These are phyloP conservation scores for Vigna nakashimae DNA, from an alignment of 306 rosid species.

Conservation along the genomic window DNA sequence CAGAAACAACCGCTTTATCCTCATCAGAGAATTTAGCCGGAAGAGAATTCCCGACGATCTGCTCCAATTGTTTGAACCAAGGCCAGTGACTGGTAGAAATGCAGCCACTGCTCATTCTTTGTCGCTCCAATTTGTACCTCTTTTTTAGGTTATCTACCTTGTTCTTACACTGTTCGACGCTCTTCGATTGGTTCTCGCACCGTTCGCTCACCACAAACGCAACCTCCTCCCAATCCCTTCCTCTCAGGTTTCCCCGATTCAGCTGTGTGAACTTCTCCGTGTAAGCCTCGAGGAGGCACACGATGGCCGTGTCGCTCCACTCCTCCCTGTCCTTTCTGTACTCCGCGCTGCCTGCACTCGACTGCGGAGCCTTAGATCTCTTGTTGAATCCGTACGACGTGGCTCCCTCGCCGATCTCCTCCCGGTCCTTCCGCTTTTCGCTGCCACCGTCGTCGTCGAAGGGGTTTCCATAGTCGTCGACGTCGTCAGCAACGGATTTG, in stretches of 20 bases:
- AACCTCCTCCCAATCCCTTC: slow-evolving; percentile 98
- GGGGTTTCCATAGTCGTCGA: slow-evolving; percentile 64
- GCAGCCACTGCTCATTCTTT: slow-evolving; percentile 83
- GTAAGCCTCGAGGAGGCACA: slow-evolving; percentile 85
- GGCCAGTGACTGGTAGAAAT: slow-evolving; percentile 88
- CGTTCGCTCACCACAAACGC: slow-evolving; percentile 81
- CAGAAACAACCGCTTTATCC: slow-evolving; percentile 64
- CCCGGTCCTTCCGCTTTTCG: slow-evolving; percentile 75
- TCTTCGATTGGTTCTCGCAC: slow-evolving; percentile 81
- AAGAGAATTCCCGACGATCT: slow-evolving; percentile 82
- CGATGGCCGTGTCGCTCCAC: slow-evolving; percentile 95
- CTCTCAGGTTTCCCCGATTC: slow-evolving; percentile 91
- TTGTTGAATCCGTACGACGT: slow-evolving; percentile 61
- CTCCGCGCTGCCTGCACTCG: slow-evolving; percentile 54
- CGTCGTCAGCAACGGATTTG: slow-evolving; percentile 52
- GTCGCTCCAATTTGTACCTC: slow-evolving; percentile 89
- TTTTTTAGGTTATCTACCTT: slow-evolving; percentile 94
- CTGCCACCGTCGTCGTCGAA: slow-evolving; percentile 62
- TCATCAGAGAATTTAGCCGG: slow-evolving; percentile 76
- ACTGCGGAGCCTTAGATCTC: slow-evolving; percentile 52
- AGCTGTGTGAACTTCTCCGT: slow-evolving; percentile 92
- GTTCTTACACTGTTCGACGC: slow-evolving; percentile 97
- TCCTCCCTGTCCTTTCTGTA: slow-evolving; percentile 95
- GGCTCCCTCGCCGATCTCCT: slow-evolving; percentile 69
- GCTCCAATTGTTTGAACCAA: slow-evolving; percentile 94